Evolutionary conservation across 352 stramenopile genomes (phyloP).

Genomic region (Phytophthora brassicae): DNA sequence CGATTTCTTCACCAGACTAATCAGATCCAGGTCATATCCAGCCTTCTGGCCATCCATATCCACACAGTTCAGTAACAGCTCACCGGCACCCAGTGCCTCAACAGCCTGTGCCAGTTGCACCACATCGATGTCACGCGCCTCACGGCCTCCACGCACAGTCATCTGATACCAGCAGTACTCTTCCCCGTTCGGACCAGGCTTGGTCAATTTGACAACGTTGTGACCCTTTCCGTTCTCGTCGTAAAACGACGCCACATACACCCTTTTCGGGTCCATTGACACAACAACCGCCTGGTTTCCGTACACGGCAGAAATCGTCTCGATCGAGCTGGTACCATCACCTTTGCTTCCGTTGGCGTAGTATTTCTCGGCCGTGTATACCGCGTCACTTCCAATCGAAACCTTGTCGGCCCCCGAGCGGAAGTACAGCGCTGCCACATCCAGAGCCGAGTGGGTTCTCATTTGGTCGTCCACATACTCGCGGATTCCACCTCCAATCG

Average conservation of each 20-base stretch:
- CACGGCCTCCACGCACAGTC: slow-evolving; percentile 95
- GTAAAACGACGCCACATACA: slow-evolving; percentile 83
- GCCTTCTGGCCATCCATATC: slow-evolving; percentile 98
- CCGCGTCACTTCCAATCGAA: slow-evolving; percentile 96
- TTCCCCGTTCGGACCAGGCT: slow-evolving; percentile 92
- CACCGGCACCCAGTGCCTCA: slow-evolving; percentile 94
- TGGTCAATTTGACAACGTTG: slow-evolving; percentile 67
- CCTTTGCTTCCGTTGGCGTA: slow-evolving; percentile 75
- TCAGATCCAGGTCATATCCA: slow-evolving; percentile 81
- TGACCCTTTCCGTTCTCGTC: slow-evolving; percentile 63
- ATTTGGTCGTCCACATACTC: slow-evolving; percentile 93
- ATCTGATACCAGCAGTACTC: slow-evolving; percentile 97
- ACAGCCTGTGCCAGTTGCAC: slow-evolving; percentile 85
- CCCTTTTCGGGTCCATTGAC: slow-evolving; percentile 94
- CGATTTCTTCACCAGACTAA: slow-evolving; percentile 73
- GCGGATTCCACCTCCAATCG: slow-evolving; percentile 97
- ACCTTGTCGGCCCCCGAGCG: slow-evolving; percentile 98
- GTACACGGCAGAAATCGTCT: slow-evolving; percentile 96
- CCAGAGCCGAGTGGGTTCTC: slow-evolving; percentile 89
- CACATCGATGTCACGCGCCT: slow-evolving; percentile 88
- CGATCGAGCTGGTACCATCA: slow-evolving; percentile 89
- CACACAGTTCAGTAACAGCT: slow-evolving; percentile 99
- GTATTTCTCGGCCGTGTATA: slow-evolving; percentile 92
- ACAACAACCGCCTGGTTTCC: slow-evolving; percentile 97
- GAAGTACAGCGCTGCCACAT: slow-evolving; percentile 97